Base-by-base conservation (phyloP, 805 yeast species). In the Monosporozyma solicola region DNA sequence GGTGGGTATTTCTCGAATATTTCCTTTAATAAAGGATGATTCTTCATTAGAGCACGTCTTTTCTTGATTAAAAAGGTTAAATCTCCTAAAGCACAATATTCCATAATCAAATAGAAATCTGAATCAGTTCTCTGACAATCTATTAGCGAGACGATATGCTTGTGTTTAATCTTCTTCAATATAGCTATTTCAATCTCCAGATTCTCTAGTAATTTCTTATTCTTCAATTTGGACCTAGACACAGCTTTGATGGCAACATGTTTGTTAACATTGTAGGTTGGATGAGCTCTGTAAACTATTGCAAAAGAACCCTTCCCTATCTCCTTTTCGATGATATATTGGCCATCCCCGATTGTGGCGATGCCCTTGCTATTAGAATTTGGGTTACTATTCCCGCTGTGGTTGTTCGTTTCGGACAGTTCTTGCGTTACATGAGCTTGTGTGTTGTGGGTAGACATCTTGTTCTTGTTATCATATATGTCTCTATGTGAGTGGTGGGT, bases 241-340 rank as follows among this genome's bases (percentile, higher is more conserved):
- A 95, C 97, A 2, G 92, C 82, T 70, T 92, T 92, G 64, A 92
- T 80, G 9, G 98, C 98, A 44, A 92, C 94, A 74, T 72, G 57
- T 75, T 75, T 3, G 79, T 75, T 25, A 10, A 22, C 22, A 33
- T 48, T 35, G 20, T 11, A 41, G 31, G 55, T 57, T 61, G 84
- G 75, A 53, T 78, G 75, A 51, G 97, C 96, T 70, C 88, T 90
- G 74, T 87, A 92, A 27, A 94, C 99, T 56, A 84, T 85, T 61
- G 99, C 99, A 73, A 94, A 94, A 8, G 96, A 87, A 35, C 99
- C 99, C 61, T 87, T 83, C 25, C 99, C 99, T 51, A 94, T 92
- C 67, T 90, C 95, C 41, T 63, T 66, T 46, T 63, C 71, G 29
- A 68, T 58, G 15, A 59, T 51, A 50, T 66, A 68, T 46, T 59